Evolutionary conservation across 176 grass and related monocot genomes (phyloP), one percentile per base, ranked within the genome.

Genomic region (Hordeum marinum): DNA sequence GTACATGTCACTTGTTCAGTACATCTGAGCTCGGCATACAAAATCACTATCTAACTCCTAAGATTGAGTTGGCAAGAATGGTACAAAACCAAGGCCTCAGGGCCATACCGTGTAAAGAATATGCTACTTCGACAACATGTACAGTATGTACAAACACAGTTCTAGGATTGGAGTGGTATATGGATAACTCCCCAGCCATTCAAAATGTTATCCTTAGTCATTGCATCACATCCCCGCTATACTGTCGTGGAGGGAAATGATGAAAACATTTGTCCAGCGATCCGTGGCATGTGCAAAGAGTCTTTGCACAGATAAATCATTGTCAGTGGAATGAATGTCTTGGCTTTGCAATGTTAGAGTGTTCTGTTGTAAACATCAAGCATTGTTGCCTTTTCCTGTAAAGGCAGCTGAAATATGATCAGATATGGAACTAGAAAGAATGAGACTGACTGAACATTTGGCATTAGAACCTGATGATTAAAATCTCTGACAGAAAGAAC

Each of bases 301-400:
- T 87, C 55, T 11, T 34, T 65, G 55, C 71, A 83, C 70, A 24
- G 34, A 83, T 73, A 79, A 90, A 92, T 82, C 45, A 42, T 40
- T n/a, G 76, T 88, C 75, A 80, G 84, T 88, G 26, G 54, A 82
- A 81, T 86, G 76, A 85, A 83, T 81, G 64, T 63, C 6, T 55
- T 63, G 82, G 74, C 78, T 82, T 69, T 4, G 35, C 46, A 82
- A 55, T 86, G 62, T 85, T 73, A 95, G 63, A 93, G 84, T 32
- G 89, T 91, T 87, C 87, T 89, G 81, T 78, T 92, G 91, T 95
- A 81, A 21, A 63, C 75, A 77, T 98, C 91, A 85, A 94, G 93
- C 77, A 94, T 90, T 42, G 68, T 90, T 48, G 81, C 60, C 82
- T 94, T 98, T 36, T 94, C 93, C 93, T 98, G 96, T 54, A 89